Evolutionary conservation across 805 yeast species (phyloP), one percentile per base, ranked within the genome.

Genomic region (Citeromyces matritensis): DNA sequence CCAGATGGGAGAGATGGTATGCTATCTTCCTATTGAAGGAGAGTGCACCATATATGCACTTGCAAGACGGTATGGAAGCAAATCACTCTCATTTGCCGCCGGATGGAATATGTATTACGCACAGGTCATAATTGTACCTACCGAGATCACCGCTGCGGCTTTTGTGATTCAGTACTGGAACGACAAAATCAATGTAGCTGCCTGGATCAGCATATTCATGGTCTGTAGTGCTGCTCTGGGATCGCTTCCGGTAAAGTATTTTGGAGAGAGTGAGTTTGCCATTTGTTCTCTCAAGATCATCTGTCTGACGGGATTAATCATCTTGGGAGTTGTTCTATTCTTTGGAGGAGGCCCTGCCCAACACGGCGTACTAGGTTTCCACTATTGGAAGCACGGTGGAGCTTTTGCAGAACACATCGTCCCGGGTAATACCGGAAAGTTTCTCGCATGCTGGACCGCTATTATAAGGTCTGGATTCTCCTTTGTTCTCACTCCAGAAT

Each of bases 381-480:
- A 24, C 13, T 50, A 50, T 37, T 53, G 57, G 56, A 49, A 42
- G 32, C 32, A 44, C 6, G 34, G 34, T 9, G 45, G 47, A 9
- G 45, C 55, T 1, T 49, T 48, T 32, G 34, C 24, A 10, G 32
- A 55, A 33, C 69, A 70, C 41, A 43, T 67, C 31, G 55, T 58
- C 2, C 45, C 47, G 5, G 83, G 82, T 13, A 48, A 53, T 29
- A 63, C 77, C 12, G 85, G 82, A 30, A 63, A 61, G 37, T 73
- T 77, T 48, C 52, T 73, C 27, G 80, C 77, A 6, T 59, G 72
- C 36, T 72, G 77, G 71, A 65, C 73, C 11, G 69, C 69, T 23
- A 53, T 74, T 30, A 65, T 73, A 36, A 71, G 69, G 42, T 72
- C 77, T 24, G 81, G 73, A n/a, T 74, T 72, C 42, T 69, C 80